phyloP scores from a whole-genome alignment of 2,329 filamentous ascomycete species.

The Coleophoma crateriformis region DNA sequence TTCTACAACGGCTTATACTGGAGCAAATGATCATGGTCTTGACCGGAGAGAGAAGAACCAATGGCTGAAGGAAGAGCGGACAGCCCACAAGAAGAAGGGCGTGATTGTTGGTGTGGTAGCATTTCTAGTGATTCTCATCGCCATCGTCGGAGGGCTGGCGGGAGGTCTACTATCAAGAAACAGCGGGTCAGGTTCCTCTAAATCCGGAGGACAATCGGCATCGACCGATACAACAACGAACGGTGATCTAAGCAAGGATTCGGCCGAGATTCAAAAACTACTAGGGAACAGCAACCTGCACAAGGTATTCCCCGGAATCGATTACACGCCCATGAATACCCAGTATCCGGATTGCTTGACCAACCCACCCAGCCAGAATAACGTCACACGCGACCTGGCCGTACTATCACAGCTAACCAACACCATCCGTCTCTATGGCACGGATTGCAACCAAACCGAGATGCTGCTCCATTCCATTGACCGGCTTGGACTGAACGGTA shows the following conservation, averaged over 20 bases:
- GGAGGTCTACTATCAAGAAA: slow-evolving; percentile 65
- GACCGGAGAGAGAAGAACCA: slow-evolving; percentile 53
- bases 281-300: slow-evolving; percentile 78
- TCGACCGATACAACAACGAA: slow-evolving; percentile 54
- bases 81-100: slow-evolving; percentile 59
- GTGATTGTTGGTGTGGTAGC: slow-evolving; percentile 63
- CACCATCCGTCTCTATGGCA: slow-evolving; percentile 83
- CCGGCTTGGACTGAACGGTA: slow-evolving; percentile 61
- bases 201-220: slow-evolving; percentile 40
- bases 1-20: slow-evolving; percentile 9
- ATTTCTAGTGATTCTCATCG: slow-evolving; percentile 61
- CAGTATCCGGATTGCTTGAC: slow-evolving; percentile 81
- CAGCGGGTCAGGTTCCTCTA: slow-evolving; percentile 25
- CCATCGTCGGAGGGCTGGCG: slow-evolving; percentile 67
- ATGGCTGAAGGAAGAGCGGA: slow-evolving; percentile 55
- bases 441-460: slow-evolving; percentile 95
- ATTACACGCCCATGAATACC: slow-evolving; percentile 88
- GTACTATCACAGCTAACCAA: slow-evolving; percentile 88
- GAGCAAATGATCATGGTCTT: slow-evolving; percentile 15
- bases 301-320: slow-evolving; percentile 91
- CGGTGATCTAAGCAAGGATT: slow-evolving; percentile 69
- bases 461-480: slow-evolving; percentile 84
- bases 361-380: slow-evolving; percentile 83
- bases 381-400: slow-evolving; percentile 85
- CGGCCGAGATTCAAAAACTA: slow-evolving; percentile 71